These are phyloP conservation scores for Pseudogymnoascus sp. DNA, from an alignment of 2,329 filamentous ascomycete species.

Conservation along the genomic window DNA sequence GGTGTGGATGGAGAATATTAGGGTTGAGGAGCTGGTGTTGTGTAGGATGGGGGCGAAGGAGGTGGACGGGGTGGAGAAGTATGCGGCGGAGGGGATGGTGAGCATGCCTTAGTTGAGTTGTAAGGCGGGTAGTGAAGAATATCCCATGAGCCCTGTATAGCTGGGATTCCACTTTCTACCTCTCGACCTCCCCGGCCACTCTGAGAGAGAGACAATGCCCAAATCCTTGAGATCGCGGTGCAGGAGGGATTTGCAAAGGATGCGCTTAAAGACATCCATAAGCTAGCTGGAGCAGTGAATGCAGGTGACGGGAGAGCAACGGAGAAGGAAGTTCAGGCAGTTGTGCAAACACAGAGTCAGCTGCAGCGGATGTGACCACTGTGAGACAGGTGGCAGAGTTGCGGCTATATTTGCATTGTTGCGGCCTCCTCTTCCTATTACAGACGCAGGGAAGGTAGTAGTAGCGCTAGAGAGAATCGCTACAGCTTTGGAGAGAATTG, in stretches of 20 bases:
- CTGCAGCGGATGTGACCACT: too few species aligned
- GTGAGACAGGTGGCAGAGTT: neutral
- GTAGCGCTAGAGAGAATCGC: too few species aligned
- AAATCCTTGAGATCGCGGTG: neutral
- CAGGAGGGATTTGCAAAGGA: too few species aligned
- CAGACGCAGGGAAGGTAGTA: too few species aligned
- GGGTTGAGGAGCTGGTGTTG: slow-evolving; percentile 66
- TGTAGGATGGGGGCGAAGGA: slow-evolving; percentile 76
- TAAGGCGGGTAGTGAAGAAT: neutral
- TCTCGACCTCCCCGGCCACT: neutral
- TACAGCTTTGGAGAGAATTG: too few species aligned
- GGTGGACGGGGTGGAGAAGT: slow-evolving; percentile 23
- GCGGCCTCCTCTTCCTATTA: too few species aligned
- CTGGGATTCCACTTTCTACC: neutral
- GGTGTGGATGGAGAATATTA: slow-evolving; percentile 63
- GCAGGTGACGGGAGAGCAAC: too few species aligned
- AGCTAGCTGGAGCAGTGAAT: too few species aligned
- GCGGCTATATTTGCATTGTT: too few species aligned
- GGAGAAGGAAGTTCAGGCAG: too few species aligned
- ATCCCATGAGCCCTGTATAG: neutral
- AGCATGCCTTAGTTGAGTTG: slow-evolving; percentile 16
- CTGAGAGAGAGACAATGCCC: neutral
- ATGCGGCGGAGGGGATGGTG: slow-evolving; percentile 26
- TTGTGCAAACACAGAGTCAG: too few species aligned
- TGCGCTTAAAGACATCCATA: too few species aligned